Evolutionary conservation across 2,329 filamentous ascomycete species (phyloP), one percentile per base, ranked within the genome.

Genomic region (Botrytis squamosa): DNA sequence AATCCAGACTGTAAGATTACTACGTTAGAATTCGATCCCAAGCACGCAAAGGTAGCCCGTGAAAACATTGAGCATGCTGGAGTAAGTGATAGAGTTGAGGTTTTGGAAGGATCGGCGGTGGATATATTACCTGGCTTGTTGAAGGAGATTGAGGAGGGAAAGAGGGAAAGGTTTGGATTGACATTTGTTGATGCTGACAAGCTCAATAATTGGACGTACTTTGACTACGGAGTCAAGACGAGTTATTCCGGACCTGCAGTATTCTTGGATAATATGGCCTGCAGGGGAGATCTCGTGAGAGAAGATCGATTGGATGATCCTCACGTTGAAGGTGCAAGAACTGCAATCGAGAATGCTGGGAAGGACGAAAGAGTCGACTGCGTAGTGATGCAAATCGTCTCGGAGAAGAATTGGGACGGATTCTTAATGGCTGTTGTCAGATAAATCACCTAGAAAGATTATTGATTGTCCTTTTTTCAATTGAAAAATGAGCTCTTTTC

Each of bases 161-260:
- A 46, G 49, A 42, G 25, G 5, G 70, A 44, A 25, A 49, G 38
- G 10, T 64, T 38, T n/a, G 62, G 62, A 9, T 49, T 68, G 46
- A 52, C 46, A 38, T 68, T 68, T 52, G 36, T 55, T 42, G 65
- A 68, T 68, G 65, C 46, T 68, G n/a, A 68, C n/a, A 68, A 68
- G 46, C 46, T 55, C 22, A 55, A 68, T 4, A 55, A 68, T 29
- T 68, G 46, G 46, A 68, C 42, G 1, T 42, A 55, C 22, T n/a
- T 14, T 20, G 46, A 68, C 2, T 68, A 55, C 38, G 65, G 46
- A 8, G 36, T 68, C 3, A 68, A 38, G 65, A 68, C 55, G 65
- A 52, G 65, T 36, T 68, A 49, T 52, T 18, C 65, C 10, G 65
- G 65, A 29, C 46, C 65, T 55, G 46, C 46, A 4, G 36, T 55